phyloP scores from a whole-genome alignment of 306 rosid genomes.

The Begonia peltatifolia region DNA sequence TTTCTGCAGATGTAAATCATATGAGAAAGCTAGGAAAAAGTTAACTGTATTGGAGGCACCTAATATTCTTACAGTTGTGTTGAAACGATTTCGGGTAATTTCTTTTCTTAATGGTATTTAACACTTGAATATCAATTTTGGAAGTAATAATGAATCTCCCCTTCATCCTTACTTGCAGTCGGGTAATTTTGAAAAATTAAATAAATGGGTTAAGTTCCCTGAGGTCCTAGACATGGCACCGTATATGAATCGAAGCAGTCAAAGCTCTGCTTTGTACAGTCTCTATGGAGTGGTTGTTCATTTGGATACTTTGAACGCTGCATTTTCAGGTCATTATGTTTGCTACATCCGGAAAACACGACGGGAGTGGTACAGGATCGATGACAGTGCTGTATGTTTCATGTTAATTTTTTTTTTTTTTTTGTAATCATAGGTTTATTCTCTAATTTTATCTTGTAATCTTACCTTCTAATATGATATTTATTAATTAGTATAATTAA shows the following conservation, averaged over 20 bases:
- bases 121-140: background rate
- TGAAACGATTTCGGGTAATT: slow-evolving; percentile 66
- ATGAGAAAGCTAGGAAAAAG: slow-evolving; percentile 67
- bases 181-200: slow-evolving; percentile 57
- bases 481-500: too few species aligned
- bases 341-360: slow-evolving; percentile 54
- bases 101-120: background rate
- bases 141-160: slow-evolving; percentile 11
- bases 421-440: background rate
- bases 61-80: slow-evolving; percentile 64
- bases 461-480: too few species aligned
- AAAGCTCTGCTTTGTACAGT: slow-evolving; percentile 39
- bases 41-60: slow-evolving; percentile 64
- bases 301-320: slow-evolving; percentile 56
- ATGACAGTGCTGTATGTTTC: slow-evolving; percentile 51
- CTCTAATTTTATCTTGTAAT: too few species aligned
- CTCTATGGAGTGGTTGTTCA: slow-evolving; percentile 77
- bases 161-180: slow-evolving; percentile 36
- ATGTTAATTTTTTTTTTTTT: background rate
- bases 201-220: slow-evolving; percentile 48
- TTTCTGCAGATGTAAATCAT: slow-evolving; percentile 48
- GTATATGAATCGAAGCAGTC: slow-evolving; percentile 43
- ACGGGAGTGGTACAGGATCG: slow-evolving; percentile 55
- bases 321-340: slow-evolving; percentile 65
- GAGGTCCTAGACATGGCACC: slow-evolving; percentile 57